Evolutionary conservation across 164 flowering plant species (phyloP).

Genomic region (Macadamia tetraphylla): DNA sequence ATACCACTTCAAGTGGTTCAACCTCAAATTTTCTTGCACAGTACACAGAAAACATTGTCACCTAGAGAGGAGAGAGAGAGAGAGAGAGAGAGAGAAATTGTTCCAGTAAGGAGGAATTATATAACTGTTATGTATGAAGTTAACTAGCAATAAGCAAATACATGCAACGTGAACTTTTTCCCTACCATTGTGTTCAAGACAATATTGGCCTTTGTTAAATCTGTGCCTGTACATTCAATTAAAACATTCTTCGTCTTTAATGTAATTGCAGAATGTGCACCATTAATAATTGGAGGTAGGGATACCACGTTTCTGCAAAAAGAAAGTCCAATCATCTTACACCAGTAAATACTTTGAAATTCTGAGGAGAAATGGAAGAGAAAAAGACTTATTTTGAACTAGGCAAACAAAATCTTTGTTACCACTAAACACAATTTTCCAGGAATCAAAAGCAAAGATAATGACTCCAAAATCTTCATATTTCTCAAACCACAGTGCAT

Average conservation of each 20-base stretch:
- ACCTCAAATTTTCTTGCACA: constrained; percentile 82
- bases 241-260: constrained; percentile 83
- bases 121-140: neutral
- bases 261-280: constrained; percentile 91
- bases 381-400: neutral
- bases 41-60: constrained; percentile 77
- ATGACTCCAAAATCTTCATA: neutral
- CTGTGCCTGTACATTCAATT: constrained; percentile 96
- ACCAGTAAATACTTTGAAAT: neutral
- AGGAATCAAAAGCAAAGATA: neutral
- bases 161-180: neutral
- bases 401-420: neutral
- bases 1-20: constrained; percentile 87
- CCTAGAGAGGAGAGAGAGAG: constrained; percentile 35
- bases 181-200: constrained; percentile 91
- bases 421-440: neutral
- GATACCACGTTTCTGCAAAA: constrained; percentile 85
- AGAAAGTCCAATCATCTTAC: neutral
- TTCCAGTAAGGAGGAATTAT: neutral
- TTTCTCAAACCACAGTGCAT: neutral
- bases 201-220: constrained; percentile 86
- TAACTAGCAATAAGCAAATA: neutral
- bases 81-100: constrained; percentile 3
- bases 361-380: neutral
- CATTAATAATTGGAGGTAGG: constrained; percentile 89